Base-by-base conservation (phyloP, 225 moss, liverwort and hornwort species). In the Pseudoscleropodium purum region DNA sequence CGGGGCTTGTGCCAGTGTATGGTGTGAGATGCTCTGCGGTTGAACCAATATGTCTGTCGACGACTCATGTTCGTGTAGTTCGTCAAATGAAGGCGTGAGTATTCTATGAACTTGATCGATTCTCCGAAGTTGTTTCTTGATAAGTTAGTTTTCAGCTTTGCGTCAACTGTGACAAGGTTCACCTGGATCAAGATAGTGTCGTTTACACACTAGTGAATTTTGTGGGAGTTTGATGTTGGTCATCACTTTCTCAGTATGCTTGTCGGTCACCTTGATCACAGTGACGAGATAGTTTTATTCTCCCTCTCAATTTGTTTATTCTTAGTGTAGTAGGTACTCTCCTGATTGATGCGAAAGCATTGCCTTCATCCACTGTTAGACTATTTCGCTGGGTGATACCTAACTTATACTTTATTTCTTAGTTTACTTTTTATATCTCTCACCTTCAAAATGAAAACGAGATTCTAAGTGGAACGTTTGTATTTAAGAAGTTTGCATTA, bases 41-140 rank as follows among this genome's bases (percentile, higher is more conserved):
- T 93, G 91, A 93, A 68, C 57, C 93, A 91, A 85, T 65, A 93
- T 93, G 93, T 90, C 90, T 69, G 61, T 66, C 85, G 91, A 91
- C 86, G 80, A 79, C 86, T 92, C 92, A n/a, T 87, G n/a, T 85
- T 83, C 90, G 85, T 62, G 79, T 80, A 82, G 92, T 87, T 93
- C 92, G 68, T 89, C 93, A 88, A 91, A 83, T 45, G 85, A 89
- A 84, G 89, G 63, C 47, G 93, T 93, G 86, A 93, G 92, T 88
- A 78, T 27, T 47, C 75, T 76, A 60, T 86, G 52, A 43, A 66
- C 67, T 89, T 81, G 87, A 84, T 89, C 83, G 77, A 60, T 60
- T 85, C 56, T 59, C 74, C 79, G 10, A 47, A 37, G 27, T 29
- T 79, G 37, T 57, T 61, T 31, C 36, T 70, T 82, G 39, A 75